phyloP scores from a whole-genome alignment of 495 filamentous ascomycete species.

The Annulohypoxylon bovei region DNA sequence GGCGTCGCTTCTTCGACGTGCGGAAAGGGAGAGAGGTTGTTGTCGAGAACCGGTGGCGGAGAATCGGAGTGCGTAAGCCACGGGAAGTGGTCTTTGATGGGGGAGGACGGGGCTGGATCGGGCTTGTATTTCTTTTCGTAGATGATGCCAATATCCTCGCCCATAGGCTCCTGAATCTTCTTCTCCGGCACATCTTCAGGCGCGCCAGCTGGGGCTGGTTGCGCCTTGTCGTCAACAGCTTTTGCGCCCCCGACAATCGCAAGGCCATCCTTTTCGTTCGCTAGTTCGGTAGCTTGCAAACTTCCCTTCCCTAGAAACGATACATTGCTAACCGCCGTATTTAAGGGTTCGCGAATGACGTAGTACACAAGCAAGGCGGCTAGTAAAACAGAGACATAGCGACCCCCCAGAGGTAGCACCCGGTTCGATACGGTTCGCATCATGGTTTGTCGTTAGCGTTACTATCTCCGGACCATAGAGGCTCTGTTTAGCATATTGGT shows the following conservation, averaged over 20 bases:
- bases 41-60: constrained; percentile 43
- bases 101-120: constrained; percentile 26
- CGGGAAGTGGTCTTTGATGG: constrained; percentile 45
- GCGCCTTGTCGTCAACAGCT: constrained; percentile 11
- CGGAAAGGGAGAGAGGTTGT: constrained; percentile 50
- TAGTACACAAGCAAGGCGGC: constrained; percentile 44
- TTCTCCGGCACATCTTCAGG: constrained; percentile 32
- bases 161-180: constrained; percentile 34
- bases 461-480: constrained; percentile 40
- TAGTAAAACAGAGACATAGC: constrained; percentile 41
- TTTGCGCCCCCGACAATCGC: constrained; percentile 2
- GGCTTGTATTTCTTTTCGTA: constrained; percentile 46
- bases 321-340: constrained; percentile 27
- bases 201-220: constrained; percentile 15
- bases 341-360: constrained; percentile 42
- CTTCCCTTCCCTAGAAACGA: constrained; percentile 7
- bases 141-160: neutral
- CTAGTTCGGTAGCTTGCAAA: constrained; percentile 1
- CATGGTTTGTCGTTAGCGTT: constrained; percentile 23
- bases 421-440: constrained; percentile 47
- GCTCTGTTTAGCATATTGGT: constrained; percentile 44
- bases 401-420: constrained; percentile 40
- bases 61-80: constrained; percentile 35
- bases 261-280: constrained; percentile 4
- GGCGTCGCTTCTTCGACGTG: constrained; percentile 59